Conservation (phyloP, 495 filamentous ascomycete genomes). For the Daldinia grandis region DNA sequence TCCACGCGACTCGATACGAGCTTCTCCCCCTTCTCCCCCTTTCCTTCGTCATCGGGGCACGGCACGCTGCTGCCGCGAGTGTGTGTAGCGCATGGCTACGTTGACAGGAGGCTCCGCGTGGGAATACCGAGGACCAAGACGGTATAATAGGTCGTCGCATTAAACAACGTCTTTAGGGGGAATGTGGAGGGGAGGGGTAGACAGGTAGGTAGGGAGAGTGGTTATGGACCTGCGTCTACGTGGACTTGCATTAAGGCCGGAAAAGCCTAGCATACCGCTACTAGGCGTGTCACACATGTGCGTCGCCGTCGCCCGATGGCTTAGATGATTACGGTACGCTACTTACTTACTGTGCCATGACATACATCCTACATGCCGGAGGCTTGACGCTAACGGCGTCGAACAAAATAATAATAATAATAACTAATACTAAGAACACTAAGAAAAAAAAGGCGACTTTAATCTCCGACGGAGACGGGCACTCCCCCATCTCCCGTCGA, state of each 20-base stretch:
- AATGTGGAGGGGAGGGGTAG: neutral
- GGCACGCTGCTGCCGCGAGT: conserved; percentile 16
- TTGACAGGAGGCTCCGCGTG: conserved; percentile 12
- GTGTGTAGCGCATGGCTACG: conserved; percentile 2
- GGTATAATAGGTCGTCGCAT: conserved; percentile 5
- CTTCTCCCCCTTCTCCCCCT: conserved; percentile 1
- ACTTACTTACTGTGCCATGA: neutral
- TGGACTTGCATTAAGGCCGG: conserved; percentile 4
- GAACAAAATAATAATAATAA: neutral
- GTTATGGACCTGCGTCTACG: conserved; percentile 27
- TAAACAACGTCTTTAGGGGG: conserved; percentile 18
- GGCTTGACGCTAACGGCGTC: neutral
- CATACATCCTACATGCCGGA: neutral
- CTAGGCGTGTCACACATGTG: neutral
- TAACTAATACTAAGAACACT: neutral
- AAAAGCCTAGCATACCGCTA: neutral
- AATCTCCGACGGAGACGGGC: conserved; percentile 32
- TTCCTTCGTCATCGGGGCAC: conserved; percentile 19
- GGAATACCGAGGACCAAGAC: conserved; percentile 5
- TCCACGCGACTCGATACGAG: conserved; percentile 19
- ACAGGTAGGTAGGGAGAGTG: neutral
- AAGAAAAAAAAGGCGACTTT: conserved; percentile 2
- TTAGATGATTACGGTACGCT: neutral
- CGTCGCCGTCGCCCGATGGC: neutral
- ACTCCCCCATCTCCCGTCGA: neutral